Conservation (phyloP, 495 filamentous ascomycete species). For the Neurospora sp. region DNA sequence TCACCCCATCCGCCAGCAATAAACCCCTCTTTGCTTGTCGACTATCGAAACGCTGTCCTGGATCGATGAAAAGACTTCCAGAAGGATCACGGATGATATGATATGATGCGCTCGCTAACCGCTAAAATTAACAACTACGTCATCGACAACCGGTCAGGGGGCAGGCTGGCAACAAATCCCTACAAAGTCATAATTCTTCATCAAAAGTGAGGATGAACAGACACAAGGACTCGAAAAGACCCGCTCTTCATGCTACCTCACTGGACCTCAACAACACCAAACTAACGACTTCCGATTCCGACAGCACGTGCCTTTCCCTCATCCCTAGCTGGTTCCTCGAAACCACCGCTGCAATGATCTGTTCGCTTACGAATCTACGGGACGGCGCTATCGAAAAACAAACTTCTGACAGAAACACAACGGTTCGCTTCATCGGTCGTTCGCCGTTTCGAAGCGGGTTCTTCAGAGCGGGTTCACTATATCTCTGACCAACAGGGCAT, state of each 20-base stretch:
- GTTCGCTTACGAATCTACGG: not conserved
- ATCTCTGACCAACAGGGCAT: not conserved
- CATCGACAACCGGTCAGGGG: not conserved
- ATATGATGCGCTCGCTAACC: not conserved
- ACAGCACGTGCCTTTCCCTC: constrained; percentile 3
- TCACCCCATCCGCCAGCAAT: not conserved
- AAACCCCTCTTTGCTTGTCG: not conserved
- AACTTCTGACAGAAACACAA: not conserved
- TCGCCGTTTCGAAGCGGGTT: not conserved
- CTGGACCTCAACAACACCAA: not conserved
- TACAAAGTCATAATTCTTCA: not conserved
- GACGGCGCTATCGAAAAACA: not conserved
- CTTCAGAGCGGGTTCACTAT: not conserved
- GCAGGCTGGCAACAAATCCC: not conserved
- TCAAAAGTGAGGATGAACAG: constrained; percentile 2
- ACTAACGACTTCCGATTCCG: constrained; percentile 8
- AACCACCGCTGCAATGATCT: not conserved
- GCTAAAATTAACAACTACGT: not conserved
- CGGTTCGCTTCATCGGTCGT: not conserved
- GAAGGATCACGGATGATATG: not conserved
- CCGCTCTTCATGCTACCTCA: not conserved
- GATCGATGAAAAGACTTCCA: not conserved
- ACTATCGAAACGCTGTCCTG: not conserved
- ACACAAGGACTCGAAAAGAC: not conserved
- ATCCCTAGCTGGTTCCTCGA: not conserved